Percentiles rank a stretch among this genome's conserved stretches.
These are phyloP conservation scores for Citrullus mucosospermus DNA, from an alignment of 306 rosid species.

Conservation along the genomic window DNA sequence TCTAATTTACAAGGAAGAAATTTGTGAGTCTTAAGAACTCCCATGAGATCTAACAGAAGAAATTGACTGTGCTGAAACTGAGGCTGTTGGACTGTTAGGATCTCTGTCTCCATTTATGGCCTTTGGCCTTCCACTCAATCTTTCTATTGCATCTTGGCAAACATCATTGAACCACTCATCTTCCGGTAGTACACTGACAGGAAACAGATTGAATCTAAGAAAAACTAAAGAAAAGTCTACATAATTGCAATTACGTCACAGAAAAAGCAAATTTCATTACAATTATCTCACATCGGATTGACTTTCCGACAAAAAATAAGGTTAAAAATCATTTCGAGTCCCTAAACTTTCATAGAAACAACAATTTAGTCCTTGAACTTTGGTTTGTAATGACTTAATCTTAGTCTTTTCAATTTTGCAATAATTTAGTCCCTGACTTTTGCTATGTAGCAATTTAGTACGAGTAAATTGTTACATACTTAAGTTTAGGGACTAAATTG, in stretches of 20 bases:
- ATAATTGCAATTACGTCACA: background rate
- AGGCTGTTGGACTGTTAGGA: conserved; percentile 86
- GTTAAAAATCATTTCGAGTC: too few relatives aligned
- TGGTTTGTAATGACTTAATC: too few relatives aligned
- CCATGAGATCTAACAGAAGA: conserved; percentile 88
- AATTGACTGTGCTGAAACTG: conserved; percentile 88
- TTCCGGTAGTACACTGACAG: conserved; percentile 64
- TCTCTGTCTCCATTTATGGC: conserved; percentile 75
- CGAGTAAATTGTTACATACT: too few relatives aligned
- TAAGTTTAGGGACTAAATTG: too few relatives aligned
- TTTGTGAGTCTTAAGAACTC: conserved; percentile 41
- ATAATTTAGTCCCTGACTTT: too few relatives aligned
- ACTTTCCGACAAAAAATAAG: too few relatives aligned
- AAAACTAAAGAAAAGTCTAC: background rate
- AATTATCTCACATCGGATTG: background rate
- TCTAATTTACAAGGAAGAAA: background rate
- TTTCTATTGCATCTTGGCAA: conserved; percentile 77
- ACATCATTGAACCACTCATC: conserved; percentile 90
- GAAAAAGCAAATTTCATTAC: background rate
- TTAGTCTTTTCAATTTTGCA: too few relatives aligned
- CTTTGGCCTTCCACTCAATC: conserved; percentile 84
- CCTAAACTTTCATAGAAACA: too few relatives aligned
- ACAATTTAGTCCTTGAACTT: too few relatives aligned
- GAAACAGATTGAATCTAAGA: background rate
- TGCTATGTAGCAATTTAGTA: too few relatives aligned